Percentiles rank a stretch among this genome's conserved stretches.
Evolutionary conservation across 2,329 filamentous ascomycete species (phyloP).

Genomic region (Ophiostoma himal-ulmi): DNA sequence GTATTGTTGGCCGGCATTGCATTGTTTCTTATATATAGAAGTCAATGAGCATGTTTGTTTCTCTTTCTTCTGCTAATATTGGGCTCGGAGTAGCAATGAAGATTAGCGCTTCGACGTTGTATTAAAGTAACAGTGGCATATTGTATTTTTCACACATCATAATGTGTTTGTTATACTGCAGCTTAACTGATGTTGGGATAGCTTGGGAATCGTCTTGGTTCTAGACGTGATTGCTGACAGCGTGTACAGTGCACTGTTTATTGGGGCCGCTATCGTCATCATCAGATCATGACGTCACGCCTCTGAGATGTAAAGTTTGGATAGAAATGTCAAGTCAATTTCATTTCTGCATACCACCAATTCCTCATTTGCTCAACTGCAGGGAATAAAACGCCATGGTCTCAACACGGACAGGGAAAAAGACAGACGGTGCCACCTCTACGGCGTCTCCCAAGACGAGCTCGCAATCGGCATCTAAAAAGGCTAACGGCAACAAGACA

Average conservation of each 20-base stretch:
- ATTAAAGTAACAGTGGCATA: neutral
- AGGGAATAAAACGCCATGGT: neutral
- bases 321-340: neutral
- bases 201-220: neutral
- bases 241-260: neutral
- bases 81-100: neutral
- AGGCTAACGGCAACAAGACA: neutral
- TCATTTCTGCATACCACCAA: neutral
- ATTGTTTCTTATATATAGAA: neutral
- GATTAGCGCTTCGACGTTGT: neutral
- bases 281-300: constrained; percentile 11
- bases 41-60: neutral
- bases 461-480: neutral
- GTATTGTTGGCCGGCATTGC: neutral
- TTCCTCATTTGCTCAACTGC: neutral
- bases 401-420: neutral
- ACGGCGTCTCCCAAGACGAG: neutral
- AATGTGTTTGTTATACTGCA: neutral
- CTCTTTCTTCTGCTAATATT: neutral
- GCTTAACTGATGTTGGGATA: neutral
- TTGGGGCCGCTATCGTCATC: neutral
- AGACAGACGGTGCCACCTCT: neutral
- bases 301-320: neutral
- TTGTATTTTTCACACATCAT: too few species aligned
- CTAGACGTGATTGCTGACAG: neutral